Evolutionary conservation across 78 protist species (phyloP).

Genomic region (Dictyostelium purpureum): DNA sequence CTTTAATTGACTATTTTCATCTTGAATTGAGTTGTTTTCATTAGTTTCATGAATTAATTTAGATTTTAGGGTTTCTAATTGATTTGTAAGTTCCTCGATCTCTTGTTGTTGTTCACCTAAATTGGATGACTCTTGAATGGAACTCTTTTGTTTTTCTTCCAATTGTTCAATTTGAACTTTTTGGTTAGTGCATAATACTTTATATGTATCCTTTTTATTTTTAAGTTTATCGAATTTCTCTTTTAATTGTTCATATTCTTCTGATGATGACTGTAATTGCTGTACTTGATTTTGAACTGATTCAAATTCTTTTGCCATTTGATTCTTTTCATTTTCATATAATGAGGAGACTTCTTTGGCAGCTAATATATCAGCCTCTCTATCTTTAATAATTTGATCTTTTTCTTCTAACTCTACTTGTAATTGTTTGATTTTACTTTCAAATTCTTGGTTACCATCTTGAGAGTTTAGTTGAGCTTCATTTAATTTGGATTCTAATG

Average conservation of each 20-base stretch:
- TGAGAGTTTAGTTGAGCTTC: not conserved
- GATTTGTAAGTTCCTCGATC: not conserved
- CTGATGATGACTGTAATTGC: not conserved
- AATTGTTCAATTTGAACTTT: slow-evolving; percentile 6
- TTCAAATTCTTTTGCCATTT: not conserved
- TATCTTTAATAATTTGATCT: no score
- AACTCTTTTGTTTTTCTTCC: not conserved
- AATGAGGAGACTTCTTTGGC: no score
- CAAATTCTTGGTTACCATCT: not conserved
- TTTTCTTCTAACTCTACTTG: no score
- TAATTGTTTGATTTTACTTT: no score
- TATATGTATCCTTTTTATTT: not conserved
- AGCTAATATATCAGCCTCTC: no score
- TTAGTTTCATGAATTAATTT: not conserved
- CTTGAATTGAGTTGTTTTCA: not conserved
- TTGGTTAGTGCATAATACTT: not conserved
- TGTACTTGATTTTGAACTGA: not conserved
- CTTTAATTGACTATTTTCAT: slow-evolving; percentile 16
- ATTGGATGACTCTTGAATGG: not conserved
- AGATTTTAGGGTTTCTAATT: not conserved
- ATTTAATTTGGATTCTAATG: not conserved
- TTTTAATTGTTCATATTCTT: not conserved
- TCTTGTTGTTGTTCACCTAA: not conserved
- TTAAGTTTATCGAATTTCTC: not conserved
- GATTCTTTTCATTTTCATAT: not conserved